phyloP scores from a whole-genome alignment of 2,329 filamentous ascomycete genomes.

The Beauveria sp. region DNA sequence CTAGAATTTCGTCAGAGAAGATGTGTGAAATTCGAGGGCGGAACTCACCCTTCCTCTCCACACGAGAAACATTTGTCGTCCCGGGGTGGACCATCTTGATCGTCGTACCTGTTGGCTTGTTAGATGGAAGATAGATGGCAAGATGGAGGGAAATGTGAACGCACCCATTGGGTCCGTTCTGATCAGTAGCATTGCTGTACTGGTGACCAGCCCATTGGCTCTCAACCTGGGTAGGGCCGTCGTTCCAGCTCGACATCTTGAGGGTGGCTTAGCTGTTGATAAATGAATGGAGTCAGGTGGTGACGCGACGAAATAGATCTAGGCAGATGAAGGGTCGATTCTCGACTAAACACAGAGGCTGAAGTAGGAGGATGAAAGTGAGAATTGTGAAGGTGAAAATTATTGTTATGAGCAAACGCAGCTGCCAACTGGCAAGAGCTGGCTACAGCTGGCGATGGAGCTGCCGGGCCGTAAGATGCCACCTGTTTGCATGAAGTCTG shows the following conservation, averaged over 20 bases:
- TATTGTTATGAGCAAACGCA: conserved; percentile 4
- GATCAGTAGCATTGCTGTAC: background rate
- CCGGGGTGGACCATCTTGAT: conserved; percentile 13
- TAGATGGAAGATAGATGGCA: background rate
- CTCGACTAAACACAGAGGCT: background rate
- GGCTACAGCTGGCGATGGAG: background rate
- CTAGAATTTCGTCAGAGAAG: conserved; percentile 11
- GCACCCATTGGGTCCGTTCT: background rate
- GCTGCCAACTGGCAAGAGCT: conserved; percentile 2
- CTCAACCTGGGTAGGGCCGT: conserved; percentile 2
- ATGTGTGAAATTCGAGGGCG: background rate
- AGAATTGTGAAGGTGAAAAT: background rate
- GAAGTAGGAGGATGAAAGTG: background rate
- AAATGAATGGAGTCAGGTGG: background rate
- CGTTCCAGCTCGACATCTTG: conserved; percentile 1
- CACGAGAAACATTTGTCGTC: conserved; percentile 30
- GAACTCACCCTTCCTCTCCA: conserved; percentile 27
- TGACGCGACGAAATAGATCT: background rate
- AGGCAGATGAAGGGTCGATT: no score
- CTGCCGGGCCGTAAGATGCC: background rate
- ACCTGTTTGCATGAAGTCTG: background rate
- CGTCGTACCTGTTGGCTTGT: conserved; percentile 7
- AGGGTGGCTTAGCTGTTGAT: background rate
- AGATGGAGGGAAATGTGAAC: background rate
- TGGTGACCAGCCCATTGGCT: background rate